A percentile compares a stretch with the other conserved stretches of the same genome.
Conservation (phyloP, 352 stramenopile genomes). For the Saprolegnia parasitica region DNA sequence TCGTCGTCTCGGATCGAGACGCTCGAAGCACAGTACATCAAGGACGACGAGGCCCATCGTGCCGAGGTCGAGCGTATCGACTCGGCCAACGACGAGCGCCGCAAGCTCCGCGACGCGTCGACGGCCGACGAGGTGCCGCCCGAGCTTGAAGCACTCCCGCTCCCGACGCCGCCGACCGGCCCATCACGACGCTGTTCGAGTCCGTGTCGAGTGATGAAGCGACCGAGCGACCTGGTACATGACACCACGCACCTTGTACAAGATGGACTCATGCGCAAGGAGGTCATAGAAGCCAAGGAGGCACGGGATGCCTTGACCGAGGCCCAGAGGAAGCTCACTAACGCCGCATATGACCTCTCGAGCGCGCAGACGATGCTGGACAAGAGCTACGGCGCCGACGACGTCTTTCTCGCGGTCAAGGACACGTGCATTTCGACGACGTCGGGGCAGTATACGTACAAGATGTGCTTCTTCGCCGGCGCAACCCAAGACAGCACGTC, state of each 20-base stretch:
- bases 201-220: slow-evolving; percentile 39
- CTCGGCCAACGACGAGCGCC: slow-evolving; percentile 47
- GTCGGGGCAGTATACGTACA: slow-evolving; percentile 80
- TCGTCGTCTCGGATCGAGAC: slow-evolving; percentile 42
- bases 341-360: slow-evolving; percentile 34
- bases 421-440: slow-evolving; percentile 67
- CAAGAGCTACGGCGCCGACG: slow-evolving; percentile 58
- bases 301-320: slow-evolving; percentile 47
- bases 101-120: slow-evolving; percentile 35
- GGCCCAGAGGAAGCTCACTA: slow-evolving; percentile 38
- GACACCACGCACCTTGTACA: neutral
- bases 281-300: slow-evolving; percentile 35
- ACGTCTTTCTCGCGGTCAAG: slow-evolving; percentile 57
- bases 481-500: slow-evolving; percentile 77
- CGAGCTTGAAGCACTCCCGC: slow-evolving; percentile 39
- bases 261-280: neutral
- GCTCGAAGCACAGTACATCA: slow-evolving; percentile 44
- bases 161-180: slow-evolving; percentile 53
- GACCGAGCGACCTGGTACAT: slow-evolving; percentile 37
- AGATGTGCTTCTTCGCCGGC: slow-evolving; percentile 77
- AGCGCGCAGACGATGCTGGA: slow-evolving; percentile 38
- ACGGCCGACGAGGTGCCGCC: slow-evolving; percentile 31
- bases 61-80: slow-evolving; percentile 53
- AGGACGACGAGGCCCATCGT: slow-evolving; percentile 46
- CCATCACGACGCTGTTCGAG: slow-evolving; percentile 57